Evolutionary conservation across 306 rosid species (phyloP), one percentile per base, ranked within the genome.

Genomic region (Hippophae tibetana): DNA sequence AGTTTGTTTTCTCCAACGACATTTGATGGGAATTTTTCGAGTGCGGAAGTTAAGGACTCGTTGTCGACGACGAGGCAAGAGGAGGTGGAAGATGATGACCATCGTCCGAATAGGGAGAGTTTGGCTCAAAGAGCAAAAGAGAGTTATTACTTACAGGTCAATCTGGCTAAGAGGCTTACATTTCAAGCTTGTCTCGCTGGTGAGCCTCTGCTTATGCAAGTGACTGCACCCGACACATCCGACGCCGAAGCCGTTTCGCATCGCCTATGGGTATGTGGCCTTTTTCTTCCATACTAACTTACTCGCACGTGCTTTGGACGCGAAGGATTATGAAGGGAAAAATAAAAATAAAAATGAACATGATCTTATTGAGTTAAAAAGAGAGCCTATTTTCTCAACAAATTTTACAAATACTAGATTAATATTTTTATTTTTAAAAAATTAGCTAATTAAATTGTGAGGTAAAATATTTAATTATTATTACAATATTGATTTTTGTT

Each of bases 1-100:
- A 92, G 99, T 74, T 79, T 92, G 79, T 92, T 85, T 67, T 89
- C 97, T 5, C 95, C 95, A 47, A 73, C 74, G 50, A 89, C 89
- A 47, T 58, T 79, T n/a, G 94, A 90, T 57, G 89, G 82, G 18
- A 82, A 73, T 48, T 76, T 86, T 47, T 84, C 86, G 6, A 59
- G 77, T 43, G 87, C 74, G 47, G 71, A 12, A 5, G 54, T 63
- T 12, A 73, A 74, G 63, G 61, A 76, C 12, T 59, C 76, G 67
- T 74, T 74, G 60, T 68, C 76, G 6, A 31, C 64, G 27, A 57
- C 84, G 49, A 70, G 61, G 58, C 64, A 23, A 13, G 41, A 52
- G 50, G 76, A 59, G 56, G 61, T 13, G 42, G 72, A 31, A 60
- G 61, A 23, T 7, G 74, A 14, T 77, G 69, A 62, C 42, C 69